phyloP scores from a whole-genome alignment of 148 eudicot genomes.

The Fagopyrum tataricum region DNA sequence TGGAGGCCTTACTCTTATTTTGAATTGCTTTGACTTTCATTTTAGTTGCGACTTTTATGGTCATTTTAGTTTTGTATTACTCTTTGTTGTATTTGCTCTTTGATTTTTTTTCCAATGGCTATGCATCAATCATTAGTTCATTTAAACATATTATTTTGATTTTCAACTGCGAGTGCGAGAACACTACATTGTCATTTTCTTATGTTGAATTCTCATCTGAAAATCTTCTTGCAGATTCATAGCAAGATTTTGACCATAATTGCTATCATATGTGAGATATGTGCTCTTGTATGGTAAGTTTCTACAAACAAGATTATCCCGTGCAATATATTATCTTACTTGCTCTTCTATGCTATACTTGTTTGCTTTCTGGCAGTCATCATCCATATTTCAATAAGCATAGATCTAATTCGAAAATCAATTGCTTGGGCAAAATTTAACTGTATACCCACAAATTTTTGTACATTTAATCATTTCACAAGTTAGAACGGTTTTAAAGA shows the following conservation, averaged over 20 bases:
- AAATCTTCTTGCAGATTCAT: conserved; percentile 54
- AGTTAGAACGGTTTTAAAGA: background rate
- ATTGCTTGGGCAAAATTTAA: background rate
- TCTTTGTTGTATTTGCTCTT: background rate
- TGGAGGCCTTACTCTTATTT: background rate
- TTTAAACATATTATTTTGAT: background rate
- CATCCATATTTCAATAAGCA: background rate
- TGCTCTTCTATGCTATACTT: background rate
- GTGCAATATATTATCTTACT: background rate
- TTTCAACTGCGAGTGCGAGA: background rate
- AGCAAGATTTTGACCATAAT: conserved; percentile 67
- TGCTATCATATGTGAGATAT: conserved; percentile 78
- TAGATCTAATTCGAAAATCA: background rate
- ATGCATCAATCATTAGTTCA: background rate
- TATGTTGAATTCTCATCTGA: background rate
- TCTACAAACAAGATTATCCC: background rate
- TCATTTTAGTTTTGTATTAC: background rate
- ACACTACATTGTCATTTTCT: background rate
- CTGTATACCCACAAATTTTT: background rate
- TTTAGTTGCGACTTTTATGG: background rate
- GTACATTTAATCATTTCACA: background rate
- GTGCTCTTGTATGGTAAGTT: conserved; percentile 83
- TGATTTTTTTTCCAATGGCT: background rate
- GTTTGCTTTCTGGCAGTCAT: background rate
- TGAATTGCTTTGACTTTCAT: background rate